Evolutionary conservation across 192 early-diverging fungal genomes (phyloP), one percentile per base, ranked within the genome.

Genomic region (Coemansia nantahalensis): DNA sequence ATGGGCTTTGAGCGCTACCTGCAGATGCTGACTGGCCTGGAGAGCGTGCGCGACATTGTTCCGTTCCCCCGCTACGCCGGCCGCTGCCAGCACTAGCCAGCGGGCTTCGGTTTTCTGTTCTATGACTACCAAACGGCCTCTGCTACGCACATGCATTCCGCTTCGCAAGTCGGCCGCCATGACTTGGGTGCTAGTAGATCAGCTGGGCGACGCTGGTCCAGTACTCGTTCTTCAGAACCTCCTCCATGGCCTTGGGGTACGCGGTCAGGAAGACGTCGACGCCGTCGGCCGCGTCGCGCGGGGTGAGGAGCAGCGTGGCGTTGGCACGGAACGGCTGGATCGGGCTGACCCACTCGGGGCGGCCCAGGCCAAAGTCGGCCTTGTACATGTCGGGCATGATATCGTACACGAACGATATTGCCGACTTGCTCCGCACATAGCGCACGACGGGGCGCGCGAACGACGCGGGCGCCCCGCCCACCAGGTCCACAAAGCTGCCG

Each of bases 1-100:
- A 80, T 95, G 53, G 93, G 93, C 2, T 87, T 95, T 56, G 93
- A 95, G 54, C 66, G 93, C 16, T 87, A 84, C 39, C 57, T 95
- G 22, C 65, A 83, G 45, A 86, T 82, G 77, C 43, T 93, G 3
- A 91, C 87, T 24, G 91, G 91, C 5, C 67, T 90, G 33, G 82
- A 88, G 1, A 92, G 84, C 61, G 82, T 93, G 28, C 66, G 86
- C 2, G 93, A 95, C 45, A 79, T 91, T 8, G 77, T 84, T 14
- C 75, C 81, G 0, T 84, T 84, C 57, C 78, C 83, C 9, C 62
- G 81, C 21, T 65, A 82, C 45, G 58, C 65, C 41, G 68, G 82
- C 16, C 63, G 73, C 18, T 84, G 81, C 47, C 78, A 78, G 28
- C 8, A 32, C 31, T 32, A 46, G 47, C n/a, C n/a, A n/a, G n/a